A percentile compares a stretch with the other conserved stretches of the same genome.
phyloP scores from a whole-genome alignment of 495 filamentous ascomycete genomes.

The Hypoxylon crocopeplum region DNA sequence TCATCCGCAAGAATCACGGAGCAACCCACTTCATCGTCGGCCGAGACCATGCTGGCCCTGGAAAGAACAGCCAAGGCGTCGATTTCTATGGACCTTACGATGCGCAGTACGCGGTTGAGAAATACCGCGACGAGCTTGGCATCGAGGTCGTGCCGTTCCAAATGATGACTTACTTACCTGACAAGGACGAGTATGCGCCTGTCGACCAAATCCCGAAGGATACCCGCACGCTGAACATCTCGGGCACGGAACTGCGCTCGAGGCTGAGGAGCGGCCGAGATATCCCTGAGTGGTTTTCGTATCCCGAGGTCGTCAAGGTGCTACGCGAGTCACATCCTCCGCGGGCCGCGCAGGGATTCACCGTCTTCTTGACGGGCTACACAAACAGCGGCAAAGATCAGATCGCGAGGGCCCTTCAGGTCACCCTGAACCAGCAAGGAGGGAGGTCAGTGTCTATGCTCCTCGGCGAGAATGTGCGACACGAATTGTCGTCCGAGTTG shows the following conservation, averaged over 20 bases:
- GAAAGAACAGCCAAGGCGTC: conserved; percentile 92
- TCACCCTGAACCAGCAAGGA: conserved; percentile 97
- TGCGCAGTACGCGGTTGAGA: conserved; percentile 96
- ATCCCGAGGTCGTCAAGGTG: conserved; percentile 96
- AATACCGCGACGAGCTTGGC: conserved; percentile 93
- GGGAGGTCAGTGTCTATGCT: conserved; percentile 93
- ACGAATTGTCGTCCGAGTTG: conserved; percentile 91
- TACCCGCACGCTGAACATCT: conserved; percentile 93
- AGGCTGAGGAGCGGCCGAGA: conserved; percentile 88
- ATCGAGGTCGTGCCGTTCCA: conserved; percentile 99
- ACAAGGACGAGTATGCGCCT: conserved; percentile 94
- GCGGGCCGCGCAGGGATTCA: conserved; percentile 90
- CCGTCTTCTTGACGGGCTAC: conserved; percentile 96
- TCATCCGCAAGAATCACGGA: conserved; percentile 99
- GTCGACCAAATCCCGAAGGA: conserved; percentile 86
- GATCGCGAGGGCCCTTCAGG: conserved; percentile 92
- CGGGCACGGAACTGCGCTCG: conserved; percentile 90
- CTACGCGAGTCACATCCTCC: conserved; percentile 94
- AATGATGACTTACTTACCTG: conserved; percentile 98
- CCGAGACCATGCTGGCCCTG: conserved; percentile 95
- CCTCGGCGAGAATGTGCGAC: conserved; percentile 92
- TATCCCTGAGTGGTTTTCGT: conserved; percentile 99
- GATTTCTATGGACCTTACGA: conserved; percentile 99
- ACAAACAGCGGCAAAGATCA: conserved; percentile 96
- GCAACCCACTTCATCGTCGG: conserved; percentile 99